Evolutionary conservation across 129 eudicot genomes (phyloP).

Genomic region (Flaveria robusta): DNA sequence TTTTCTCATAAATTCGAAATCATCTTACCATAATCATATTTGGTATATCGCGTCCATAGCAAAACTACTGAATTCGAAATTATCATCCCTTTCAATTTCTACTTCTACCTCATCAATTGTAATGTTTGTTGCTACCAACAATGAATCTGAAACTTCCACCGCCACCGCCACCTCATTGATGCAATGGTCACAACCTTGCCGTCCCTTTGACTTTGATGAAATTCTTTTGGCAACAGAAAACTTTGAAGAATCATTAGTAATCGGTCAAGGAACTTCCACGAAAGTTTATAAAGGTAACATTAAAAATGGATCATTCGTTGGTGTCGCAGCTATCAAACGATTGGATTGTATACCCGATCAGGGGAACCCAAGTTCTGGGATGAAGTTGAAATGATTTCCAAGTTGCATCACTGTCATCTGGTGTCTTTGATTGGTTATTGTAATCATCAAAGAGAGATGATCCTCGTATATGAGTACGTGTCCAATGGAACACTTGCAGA

Average conservation of each 20-base stretch:
- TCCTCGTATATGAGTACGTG: neutral
- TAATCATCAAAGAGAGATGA: neutral
- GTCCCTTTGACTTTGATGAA: neutral
- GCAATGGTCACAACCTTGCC: neutral
- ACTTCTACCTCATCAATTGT: neutral
- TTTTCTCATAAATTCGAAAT: too few species aligned
- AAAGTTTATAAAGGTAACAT: neutral
- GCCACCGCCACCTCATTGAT: neutral
- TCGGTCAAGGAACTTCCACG: neutral
- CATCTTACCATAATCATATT: too few species aligned
- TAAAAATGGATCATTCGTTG: neutral
- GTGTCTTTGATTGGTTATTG: neutral
- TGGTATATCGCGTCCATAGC: too few species aligned
- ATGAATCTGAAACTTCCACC: neutral
- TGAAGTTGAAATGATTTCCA: neutral
- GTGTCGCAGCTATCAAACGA: neutral
- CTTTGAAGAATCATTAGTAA: neutral
- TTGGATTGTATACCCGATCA: neutral
- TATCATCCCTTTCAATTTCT: neutral
- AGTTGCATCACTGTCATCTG: neutral
- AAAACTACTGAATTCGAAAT: too few species aligned
- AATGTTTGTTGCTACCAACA: neutral
- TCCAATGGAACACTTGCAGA: neutral
- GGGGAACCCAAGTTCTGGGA: neutral
- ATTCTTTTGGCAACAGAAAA: neutral